phyloP scores from a whole-genome alignment of 768 basidiomycete genomes.

The Cubamyces lactineus region DNA sequence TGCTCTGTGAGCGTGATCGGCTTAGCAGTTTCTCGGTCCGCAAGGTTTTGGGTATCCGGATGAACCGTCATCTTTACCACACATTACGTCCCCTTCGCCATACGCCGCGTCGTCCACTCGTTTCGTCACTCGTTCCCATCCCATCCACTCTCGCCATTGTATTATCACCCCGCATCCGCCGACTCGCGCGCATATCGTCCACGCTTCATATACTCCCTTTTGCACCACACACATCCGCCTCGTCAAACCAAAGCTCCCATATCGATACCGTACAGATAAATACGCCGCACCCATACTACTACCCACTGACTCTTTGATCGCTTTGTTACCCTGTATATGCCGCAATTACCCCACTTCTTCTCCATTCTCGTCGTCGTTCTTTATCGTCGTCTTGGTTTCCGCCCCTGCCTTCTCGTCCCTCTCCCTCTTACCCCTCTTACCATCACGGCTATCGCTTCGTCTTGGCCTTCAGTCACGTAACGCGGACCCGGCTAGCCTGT shows the following conservation, averaged over 20 bases:
- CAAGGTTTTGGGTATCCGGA: constrained; percentile 1
- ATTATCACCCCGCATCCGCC: constrained; percentile 18
- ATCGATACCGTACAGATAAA: constrained; percentile 25
- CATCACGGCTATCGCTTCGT: background rate
- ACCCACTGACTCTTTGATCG: constrained; percentile 12
- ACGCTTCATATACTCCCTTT: constrained; percentile 20
- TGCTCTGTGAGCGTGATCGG: background rate
- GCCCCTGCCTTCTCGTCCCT: background rate
- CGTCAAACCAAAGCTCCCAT: background rate
- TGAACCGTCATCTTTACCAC: background rate
- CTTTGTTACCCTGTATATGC: constrained; percentile 22
- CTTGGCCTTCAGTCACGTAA: background rate
- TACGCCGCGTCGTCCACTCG: constrained; percentile 17
- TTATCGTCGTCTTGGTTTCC: too few relatives aligned
- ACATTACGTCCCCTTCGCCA: background rate
- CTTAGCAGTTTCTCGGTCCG: constrained; percentile 11
- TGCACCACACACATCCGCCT: background rate
- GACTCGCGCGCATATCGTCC: constrained; percentile 16
- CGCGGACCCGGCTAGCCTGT: background rate
- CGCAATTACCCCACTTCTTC: constrained; percentile 2
- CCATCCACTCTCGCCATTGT: constrained; percentile 4
- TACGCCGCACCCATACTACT: constrained; percentile 6
- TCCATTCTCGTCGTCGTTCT: background rate
- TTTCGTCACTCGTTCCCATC: constrained; percentile 15
- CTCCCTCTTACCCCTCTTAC: background rate